phyloP scores from a whole-genome alignment of 140 eudicot species.

The Stevia rebaudiana region DNA sequence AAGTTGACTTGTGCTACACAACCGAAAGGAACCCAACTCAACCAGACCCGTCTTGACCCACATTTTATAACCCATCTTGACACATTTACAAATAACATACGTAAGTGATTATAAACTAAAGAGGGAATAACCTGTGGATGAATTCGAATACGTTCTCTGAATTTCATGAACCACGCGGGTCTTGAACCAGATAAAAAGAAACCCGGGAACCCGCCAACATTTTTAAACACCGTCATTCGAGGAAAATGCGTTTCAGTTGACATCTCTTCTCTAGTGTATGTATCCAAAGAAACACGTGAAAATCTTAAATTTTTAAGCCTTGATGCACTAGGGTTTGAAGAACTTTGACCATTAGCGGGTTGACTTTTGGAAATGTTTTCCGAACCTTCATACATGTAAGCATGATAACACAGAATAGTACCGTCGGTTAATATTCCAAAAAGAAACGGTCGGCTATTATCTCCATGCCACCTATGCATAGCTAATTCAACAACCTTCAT shows the following conservation, averaged over 20 bases:
- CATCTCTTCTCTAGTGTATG: slow-evolving; percentile 69
- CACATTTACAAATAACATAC: neutral
- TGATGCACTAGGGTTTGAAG: slow-evolving; percentile 47
- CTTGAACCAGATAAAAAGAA: slow-evolving; percentile 75
- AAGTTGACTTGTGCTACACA: neutral
- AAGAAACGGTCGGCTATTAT: slow-evolving; percentile 75
- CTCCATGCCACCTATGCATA: slow-evolving; percentile 86
- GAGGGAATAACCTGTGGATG: slow-evolving; percentile 80
- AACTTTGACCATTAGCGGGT: slow-evolving; percentile 35
- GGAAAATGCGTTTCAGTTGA: slow-evolving; percentile 48
- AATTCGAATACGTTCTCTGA: slow-evolving; percentile 83
- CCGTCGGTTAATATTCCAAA: slow-evolving; percentile 89
- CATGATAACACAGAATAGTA: slow-evolving; percentile 91
- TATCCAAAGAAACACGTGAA: slow-evolving; percentile 64
- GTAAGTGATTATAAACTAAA: neutral
- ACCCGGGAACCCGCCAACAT: slow-evolving; percentile 85
- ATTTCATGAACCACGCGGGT: slow-evolving; percentile 93
- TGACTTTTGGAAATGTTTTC: slow-evolving; percentile 63
- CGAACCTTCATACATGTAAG: slow-evolving; percentile 71
- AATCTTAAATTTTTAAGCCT: slow-evolving; percentile 85
- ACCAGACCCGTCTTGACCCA: neutral
- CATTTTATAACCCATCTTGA: neutral
- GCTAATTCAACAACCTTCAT: slow-evolving; percentile 77
- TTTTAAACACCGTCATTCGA: slow-evolving; percentile 65
- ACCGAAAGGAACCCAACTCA: neutral